Evolutionary conservation across 495 filamentous ascomycete species (phyloP).

Genomic region (Rhizodiscina lignyota): DNA sequence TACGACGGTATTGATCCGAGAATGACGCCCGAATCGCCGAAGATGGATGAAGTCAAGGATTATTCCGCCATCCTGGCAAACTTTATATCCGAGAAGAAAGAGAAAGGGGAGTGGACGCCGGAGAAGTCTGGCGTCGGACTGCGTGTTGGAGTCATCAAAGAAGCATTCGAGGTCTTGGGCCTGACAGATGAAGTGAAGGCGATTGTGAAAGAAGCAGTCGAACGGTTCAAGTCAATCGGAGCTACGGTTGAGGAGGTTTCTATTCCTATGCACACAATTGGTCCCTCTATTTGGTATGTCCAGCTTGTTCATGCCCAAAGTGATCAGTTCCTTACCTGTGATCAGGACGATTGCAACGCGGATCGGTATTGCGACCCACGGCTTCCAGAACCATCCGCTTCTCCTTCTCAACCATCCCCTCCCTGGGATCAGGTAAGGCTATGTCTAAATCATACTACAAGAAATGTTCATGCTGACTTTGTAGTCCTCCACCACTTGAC

Average conservation of each 20-base stretch:
- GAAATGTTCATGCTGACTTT: too few species aligned
- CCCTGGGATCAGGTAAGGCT: not conserved
- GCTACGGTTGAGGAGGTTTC: slow-evolving; percentile 34
- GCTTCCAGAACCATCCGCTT: too few species aligned
- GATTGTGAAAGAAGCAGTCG: slow-evolving; percentile 26
- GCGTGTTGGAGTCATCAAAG: slow-evolving; percentile 35
- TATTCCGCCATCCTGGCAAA: slow-evolving; percentile 5
- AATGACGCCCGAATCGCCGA: slow-evolving; percentile 8
- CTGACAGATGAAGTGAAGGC: slow-evolving; percentile 26
- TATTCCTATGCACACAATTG: slow-evolving; percentile 33
- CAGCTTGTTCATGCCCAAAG: not conserved
- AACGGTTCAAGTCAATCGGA: slow-evolving; percentile 31
- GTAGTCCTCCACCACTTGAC: too few species aligned
- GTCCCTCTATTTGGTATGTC: slow-evolving; percentile 30
- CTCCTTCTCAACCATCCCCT: too few species aligned
- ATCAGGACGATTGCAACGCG: not conserved
- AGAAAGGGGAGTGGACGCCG: not conserved
- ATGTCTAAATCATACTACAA: not conserved
- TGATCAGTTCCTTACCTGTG: not conserved
- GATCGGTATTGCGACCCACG: too few species aligned
- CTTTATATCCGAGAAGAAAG: slow-evolving; percentile 3
- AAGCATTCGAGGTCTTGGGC: slow-evolving; percentile 29
- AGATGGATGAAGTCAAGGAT: too few species aligned
- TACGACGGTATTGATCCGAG: slow-evolving; percentile 41
- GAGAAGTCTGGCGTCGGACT: slow-evolving; percentile 14